Conservation (phyloP, 2,329 filamentous ascomycete genomes). For the Colletotrichum spaethianum region DNA sequence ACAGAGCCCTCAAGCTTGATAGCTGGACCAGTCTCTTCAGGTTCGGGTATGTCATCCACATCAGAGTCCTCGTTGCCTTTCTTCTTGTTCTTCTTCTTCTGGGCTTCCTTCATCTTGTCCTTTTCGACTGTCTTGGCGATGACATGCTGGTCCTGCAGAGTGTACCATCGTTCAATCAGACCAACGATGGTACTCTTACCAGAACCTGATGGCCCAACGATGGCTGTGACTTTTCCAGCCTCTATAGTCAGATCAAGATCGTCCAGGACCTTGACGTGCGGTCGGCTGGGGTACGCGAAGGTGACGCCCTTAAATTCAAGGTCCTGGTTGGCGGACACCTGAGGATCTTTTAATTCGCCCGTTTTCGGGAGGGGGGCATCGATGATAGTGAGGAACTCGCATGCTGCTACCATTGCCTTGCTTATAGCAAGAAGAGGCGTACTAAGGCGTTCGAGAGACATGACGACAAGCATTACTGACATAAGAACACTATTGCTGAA, state of each 20-base stretch:
- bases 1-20: constrained; percentile 68
- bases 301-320: constrained; percentile 72
- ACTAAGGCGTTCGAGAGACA: constrained; percentile 70
- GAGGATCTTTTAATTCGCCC: constrained; percentile 53
- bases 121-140: constrained; percentile 65
- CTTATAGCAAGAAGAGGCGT: constrained; percentile 71
- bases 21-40: constrained; percentile 56
- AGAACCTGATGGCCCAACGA: constrained; percentile 80
- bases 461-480: constrained; percentile 71
- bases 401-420: constrained; percentile 71
- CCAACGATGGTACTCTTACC: constrained; percentile 84
- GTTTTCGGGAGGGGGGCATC: constrained; percentile 59
- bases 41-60: constrained; percentile 43
- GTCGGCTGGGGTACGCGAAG: constrained; percentile 81
- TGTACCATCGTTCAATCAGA: constrained; percentile 81
- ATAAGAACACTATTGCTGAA: constrained; percentile 60
- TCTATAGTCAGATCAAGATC: constrained; percentile 70
- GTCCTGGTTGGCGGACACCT: constrained; percentile 55
- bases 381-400: constrained; percentile 70
- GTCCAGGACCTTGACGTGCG: constrained; percentile 75
- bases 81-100: constrained; percentile 53
- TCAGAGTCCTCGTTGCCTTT: constrained; percentile 49
- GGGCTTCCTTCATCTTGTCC: constrained; percentile 59
- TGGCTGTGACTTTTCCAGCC: constrained; percentile 78
- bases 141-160: constrained; percentile 67